Evolutionary conservation across 371 early-diverging fungal genomes (phyloP).

Genomic region (Apophysomyces ossiformis): DNA sequence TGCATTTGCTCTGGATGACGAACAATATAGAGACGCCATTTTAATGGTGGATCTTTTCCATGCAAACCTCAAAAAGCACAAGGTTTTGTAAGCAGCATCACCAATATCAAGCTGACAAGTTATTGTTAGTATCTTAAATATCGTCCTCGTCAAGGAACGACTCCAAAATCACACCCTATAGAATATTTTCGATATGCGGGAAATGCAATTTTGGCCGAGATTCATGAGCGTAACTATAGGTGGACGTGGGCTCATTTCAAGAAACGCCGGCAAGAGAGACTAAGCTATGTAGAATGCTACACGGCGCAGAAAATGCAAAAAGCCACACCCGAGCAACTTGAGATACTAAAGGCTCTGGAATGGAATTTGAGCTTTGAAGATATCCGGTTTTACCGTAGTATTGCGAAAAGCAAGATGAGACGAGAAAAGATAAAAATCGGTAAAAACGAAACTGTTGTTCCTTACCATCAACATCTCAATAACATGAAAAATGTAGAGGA

Average conservation of each 20-base stretch:
- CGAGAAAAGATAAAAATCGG: constrained; percentile 75
- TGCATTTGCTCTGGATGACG: constrained; percentile 87
- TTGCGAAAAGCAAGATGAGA: constrained; percentile 75
- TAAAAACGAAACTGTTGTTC: constrained; percentile 26
- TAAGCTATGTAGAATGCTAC: constrained; percentile 81
- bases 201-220: constrained; percentile 76
- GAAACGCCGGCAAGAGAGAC: constrained; percentile 84
- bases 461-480: not conserved
- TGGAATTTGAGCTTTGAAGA: constrained; percentile 85
- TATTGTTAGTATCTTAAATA: constrained; percentile 77
- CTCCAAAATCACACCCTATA: constrained; percentile 79
- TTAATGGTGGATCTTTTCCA: constrained; percentile 86
- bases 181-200: constrained; percentile 92
- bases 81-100: constrained; percentile 22
- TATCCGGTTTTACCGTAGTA: constrained; percentile 87
- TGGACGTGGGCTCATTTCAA: constrained; percentile 90
- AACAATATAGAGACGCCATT: constrained; percentile 86
- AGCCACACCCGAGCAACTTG: constrained; percentile 56
- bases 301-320: constrained; percentile 67
- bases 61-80: constrained; percentile 60
- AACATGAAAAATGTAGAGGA: constrained; percentile 25
- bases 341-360: constrained; percentile 74
- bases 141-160: constrained; percentile 77
- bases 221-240: constrained; percentile 81
- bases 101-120: not conserved